phyloP scores from a whole-genome alignment of 2,329 filamentous ascomycete genomes.

The Beauveria varroae region DNA sequence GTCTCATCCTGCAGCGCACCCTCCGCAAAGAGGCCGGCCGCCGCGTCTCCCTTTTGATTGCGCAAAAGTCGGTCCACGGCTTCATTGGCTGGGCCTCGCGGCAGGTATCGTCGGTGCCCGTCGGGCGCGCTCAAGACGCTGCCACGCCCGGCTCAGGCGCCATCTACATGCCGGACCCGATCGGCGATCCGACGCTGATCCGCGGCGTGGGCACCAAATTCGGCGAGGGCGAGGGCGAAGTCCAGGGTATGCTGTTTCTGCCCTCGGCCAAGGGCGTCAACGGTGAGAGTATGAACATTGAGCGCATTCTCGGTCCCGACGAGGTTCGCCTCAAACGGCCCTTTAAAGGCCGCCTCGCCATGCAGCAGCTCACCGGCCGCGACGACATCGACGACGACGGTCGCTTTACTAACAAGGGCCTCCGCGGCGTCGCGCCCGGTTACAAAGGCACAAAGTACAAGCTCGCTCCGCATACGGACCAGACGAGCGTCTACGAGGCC shows the following conservation, averaged over 20 bases:
- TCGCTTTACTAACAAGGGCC: constrained; percentile 48
- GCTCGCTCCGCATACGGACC: constrained; percentile 86
- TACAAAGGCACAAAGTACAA: constrained; percentile 79
- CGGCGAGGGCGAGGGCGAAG: constrained; percentile 59
- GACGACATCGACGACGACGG: constrained; percentile 63
- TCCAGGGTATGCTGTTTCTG: constrained; percentile 78
- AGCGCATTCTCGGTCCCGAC: constrained; percentile 69
- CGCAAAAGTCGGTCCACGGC: constrained; percentile 89
- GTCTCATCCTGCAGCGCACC: constrained; percentile 84
- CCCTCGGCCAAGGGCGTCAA: constrained; percentile 72
- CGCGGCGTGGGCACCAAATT: constrained; percentile 78
- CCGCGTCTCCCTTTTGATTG: constrained; percentile 86
- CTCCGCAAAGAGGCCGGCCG: constrained; percentile 80
- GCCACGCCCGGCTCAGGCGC: constrained; percentile 72
- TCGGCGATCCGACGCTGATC: constrained; percentile 74
- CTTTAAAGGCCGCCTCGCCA: constrained; percentile 68
- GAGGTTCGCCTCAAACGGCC: constrained; percentile 82
- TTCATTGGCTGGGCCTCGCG: constrained; percentile 86
- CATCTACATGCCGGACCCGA: constrained; percentile 83
- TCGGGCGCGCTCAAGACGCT: constrained; percentile 82
- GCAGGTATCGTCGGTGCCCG: constrained; percentile 83
- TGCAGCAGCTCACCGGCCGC: constrained; percentile 76
- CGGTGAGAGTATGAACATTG: constrained; percentile 75
- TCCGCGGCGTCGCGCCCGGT: constrained; percentile 48
- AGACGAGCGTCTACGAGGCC: constrained; percentile 86